Evolutionary conservation across 768 basidiomycete genomes (phyloP).

Genomic region (Glaciozyma antarctica): DNA sequence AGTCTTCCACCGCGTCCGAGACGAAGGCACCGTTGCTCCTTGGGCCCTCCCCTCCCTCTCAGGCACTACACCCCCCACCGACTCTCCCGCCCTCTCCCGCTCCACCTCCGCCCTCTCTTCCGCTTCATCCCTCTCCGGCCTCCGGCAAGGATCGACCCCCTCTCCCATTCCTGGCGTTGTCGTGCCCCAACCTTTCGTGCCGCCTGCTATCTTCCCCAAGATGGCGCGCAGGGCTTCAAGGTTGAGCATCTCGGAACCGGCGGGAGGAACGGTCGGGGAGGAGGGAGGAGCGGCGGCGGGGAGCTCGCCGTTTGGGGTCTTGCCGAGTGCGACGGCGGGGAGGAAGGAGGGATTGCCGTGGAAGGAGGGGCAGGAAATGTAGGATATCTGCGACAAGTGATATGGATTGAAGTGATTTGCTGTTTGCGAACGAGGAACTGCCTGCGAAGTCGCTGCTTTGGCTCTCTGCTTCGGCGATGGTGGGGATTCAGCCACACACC

Average conservation of each 20-base stretch:
- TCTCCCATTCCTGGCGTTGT: background rate
- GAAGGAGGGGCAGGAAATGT: background rate
- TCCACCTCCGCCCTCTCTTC: background rate
- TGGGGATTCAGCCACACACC: too few species aligned
- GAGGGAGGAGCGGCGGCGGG: constrained; percentile 20
- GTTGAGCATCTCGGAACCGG: constrained; percentile 1
- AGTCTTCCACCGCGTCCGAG: constrained; percentile 4
- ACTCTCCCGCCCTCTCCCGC: background rate
- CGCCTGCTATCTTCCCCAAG: background rate
- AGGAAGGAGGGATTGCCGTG: background rate
- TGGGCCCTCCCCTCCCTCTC: constrained; percentile 15
- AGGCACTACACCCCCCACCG: background rate
- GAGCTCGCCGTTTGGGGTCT: constrained; percentile 23
- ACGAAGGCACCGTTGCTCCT: constrained; percentile 20
- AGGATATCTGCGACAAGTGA: too few species aligned
- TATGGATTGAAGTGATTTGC: too few species aligned
- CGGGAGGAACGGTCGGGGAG: background rate
- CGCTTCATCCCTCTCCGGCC: background rate
- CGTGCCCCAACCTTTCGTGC: background rate
- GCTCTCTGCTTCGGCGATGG: too few species aligned
- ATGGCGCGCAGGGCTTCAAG: background rate
- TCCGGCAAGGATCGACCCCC: background rate
- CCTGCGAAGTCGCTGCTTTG: too few species aligned
- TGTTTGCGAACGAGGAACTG: too few species aligned
- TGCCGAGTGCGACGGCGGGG: constrained; percentile 3